phyloP scores from a whole-genome alignment of 1,139 yeast species.

The Blastobotrys illinoisensis region DNA sequence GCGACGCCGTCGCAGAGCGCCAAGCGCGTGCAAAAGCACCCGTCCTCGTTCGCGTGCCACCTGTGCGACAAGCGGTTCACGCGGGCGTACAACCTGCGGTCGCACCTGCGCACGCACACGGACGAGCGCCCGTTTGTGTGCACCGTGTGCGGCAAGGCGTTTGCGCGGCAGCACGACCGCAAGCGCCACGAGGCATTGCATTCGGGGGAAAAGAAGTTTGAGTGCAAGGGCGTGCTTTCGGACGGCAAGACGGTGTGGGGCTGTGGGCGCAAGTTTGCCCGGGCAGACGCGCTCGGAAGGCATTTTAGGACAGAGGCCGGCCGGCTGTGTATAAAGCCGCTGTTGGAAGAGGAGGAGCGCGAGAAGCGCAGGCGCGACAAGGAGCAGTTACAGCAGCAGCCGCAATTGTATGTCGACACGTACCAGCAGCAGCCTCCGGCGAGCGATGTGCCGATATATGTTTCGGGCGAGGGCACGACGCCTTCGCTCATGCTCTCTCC shows the following conservation, averaged over 20 bases:
- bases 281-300: slow-evolving; percentile 91
- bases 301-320: slow-evolving; percentile 96
- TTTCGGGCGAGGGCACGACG: slow-evolving; percentile 18
- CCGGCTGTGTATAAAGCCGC: slow-evolving; percentile 67
- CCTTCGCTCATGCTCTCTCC: slow-evolving; percentile 22
- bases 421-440: neutral
- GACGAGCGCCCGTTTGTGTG: slow-evolving; percentile 90
- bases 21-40: slow-evolving; percentile 65
- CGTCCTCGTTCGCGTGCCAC: slow-evolving; percentile 75
- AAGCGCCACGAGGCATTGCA: slow-evolving; percentile 92
- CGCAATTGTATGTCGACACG: neutral
- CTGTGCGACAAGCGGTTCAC: slow-evolving; percentile 84
- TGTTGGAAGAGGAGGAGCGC: slow-evolving; percentile 61
- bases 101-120: slow-evolving; percentile 89
- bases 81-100: slow-evolving; percentile 84
- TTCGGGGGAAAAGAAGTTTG: slow-evolving; percentile 82
- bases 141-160: slow-evolving; percentile 83
- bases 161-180: slow-evolving; percentile 93
- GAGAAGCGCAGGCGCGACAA: slow-evolving; percentile 5
- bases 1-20: slow-evolving; percentile 34
- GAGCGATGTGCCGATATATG: slow-evolving; percentile 14
- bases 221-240: slow-evolving; percentile 68
- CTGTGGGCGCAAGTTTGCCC: slow-evolving; percentile 86
- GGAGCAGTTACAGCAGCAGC: neutral
- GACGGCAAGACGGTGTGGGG: slow-evolving; percentile 71